Evolutionary conservation across 257 asterid species (phyloP).

Genomic region (Dorcoceras hygrometricum): DNA sequence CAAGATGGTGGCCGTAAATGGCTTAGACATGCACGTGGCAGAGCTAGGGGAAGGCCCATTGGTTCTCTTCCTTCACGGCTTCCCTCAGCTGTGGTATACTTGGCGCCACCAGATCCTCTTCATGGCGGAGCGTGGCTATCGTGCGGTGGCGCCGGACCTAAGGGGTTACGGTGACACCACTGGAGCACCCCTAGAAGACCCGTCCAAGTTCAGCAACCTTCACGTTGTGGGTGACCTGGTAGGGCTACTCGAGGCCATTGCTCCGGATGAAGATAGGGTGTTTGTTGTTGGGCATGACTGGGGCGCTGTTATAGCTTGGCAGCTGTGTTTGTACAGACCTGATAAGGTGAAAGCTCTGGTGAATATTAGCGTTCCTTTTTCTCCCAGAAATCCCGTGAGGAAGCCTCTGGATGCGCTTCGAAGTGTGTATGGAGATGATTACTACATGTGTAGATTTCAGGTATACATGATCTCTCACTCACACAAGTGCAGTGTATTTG

Average conservation of each 20-base stretch:
- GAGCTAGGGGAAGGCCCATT: slow-evolving; percentile 71
- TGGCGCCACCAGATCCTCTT: slow-evolving; percentile 84
- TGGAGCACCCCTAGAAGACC: slow-evolving; percentile 55
- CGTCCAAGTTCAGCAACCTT: slow-evolving; percentile 46
- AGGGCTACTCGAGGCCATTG: slow-evolving; percentile 49
- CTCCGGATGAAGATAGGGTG: slow-evolving; percentile 45
- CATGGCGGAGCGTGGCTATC: slow-evolving; percentile 68
- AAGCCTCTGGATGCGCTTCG: slow-evolving; percentile 50
- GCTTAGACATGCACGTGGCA: slow-evolving; percentile 67
- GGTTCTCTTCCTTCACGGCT: slow-evolving; percentile 78
- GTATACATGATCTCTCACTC: too few species aligned
- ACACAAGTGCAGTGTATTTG: too few species aligned
- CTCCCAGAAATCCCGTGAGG: slow-evolving; percentile 43
- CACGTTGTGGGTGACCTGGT: slow-evolving; percentile 74
- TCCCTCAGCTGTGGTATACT: slow-evolving; percentile 88
- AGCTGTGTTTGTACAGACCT: slow-evolving; percentile 60
- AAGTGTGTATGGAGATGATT: slow-evolving; percentile 59
- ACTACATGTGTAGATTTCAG: slow-evolving; percentile 74
- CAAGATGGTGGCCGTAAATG: slow-evolving; percentile 43
- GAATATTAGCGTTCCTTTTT: slow-evolving; percentile 60
- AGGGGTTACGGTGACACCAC: slow-evolving; percentile 78
- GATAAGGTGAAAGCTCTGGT: slow-evolving; percentile 71
- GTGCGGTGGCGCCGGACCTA: slow-evolving; percentile 69
- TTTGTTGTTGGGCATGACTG: slow-evolving; percentile 87
- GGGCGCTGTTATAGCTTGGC: slow-evolving; percentile 78